These are phyloP conservation scores for Candida alai DNA, from an alignment of 805 yeast genomes.

Conservation along the genomic window DNA sequence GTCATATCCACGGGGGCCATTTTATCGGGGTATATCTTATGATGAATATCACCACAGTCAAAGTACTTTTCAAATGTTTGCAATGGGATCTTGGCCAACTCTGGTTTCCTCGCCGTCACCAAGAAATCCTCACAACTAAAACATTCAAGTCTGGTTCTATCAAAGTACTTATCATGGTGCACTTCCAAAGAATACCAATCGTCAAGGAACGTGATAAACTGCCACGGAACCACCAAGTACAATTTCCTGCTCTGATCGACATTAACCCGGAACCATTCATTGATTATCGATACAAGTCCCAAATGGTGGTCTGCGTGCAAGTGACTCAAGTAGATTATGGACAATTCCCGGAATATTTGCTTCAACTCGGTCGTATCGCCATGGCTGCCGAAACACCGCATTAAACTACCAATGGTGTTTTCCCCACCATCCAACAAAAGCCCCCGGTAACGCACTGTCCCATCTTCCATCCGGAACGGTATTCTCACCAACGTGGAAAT, in stretches of 20 bases:
- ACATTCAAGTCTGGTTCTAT: constrained; percentile 43
- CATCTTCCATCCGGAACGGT: constrained; percentile 40
- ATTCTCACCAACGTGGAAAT: constrained; percentile 72
- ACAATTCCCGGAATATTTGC: constrained; percentile 55
- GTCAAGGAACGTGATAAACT: constrained; percentile 56
- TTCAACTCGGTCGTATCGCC: constrained; percentile 31
- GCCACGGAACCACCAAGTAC: constrained; percentile 72
- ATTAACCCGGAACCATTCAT: constrained; percentile 58
- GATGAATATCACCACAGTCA: constrained; percentile 18
- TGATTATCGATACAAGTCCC: constrained; percentile 69
- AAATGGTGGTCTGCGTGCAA: constrained; percentile 96
- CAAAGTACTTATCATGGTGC: constrained; percentile 19
- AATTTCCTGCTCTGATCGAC: constrained; percentile 32
- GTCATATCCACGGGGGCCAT: constrained; percentile 24
- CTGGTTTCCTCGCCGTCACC: constrained; percentile 24
- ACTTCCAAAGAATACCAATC: constrained; percentile 63
- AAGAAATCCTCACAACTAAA: constrained; percentile 61
- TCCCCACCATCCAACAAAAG: constrained; percentile 93
- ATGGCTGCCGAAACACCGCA: constrained; percentile 57
- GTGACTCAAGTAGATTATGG: constrained; percentile 74
- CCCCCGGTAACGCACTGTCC: constrained; percentile 31
- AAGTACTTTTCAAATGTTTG: constrained; percentile 31
- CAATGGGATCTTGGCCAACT: constrained; percentile 21
- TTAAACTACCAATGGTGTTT: constrained; percentile 72
- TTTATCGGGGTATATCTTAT: constrained; percentile 17